These are phyloP conservation scores for Blastobotrys raffinosifermentans DNA, from an alignment of 1,139 yeast species.

Conservation along the genomic window DNA sequence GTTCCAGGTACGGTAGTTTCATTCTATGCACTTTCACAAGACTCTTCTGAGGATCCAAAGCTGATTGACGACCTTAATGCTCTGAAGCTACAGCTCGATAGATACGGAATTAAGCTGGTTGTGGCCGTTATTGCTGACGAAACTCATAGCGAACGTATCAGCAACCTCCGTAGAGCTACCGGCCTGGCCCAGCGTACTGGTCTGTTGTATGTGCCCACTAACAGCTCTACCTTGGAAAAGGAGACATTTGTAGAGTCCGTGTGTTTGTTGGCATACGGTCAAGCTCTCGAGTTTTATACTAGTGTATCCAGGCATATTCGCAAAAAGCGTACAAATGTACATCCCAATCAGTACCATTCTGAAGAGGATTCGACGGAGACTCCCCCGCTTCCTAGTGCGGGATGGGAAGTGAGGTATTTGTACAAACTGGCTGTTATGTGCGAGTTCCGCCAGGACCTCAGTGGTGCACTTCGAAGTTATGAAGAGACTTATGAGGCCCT, in stretches of 20 bases:
- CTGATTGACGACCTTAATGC: constrained; percentile 35
- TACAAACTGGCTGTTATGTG: constrained; percentile 45
- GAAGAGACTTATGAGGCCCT: constrained; percentile 47
- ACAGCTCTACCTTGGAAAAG: constrained; percentile 35
- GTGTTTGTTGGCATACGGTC: constrained; percentile 36
- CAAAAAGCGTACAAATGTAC: constrained; percentile 25
- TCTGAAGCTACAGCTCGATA: constrained; percentile 32
- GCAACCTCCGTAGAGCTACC: constrained; percentile 36
- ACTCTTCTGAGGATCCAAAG: constrained; percentile 28
- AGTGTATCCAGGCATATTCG: constrained; percentile 36
- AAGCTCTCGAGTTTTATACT: constrained; percentile 40
- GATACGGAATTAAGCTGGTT: constrained; percentile 31
- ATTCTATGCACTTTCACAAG: constrained; percentile 36
- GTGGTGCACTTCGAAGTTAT: constrained; percentile 41
- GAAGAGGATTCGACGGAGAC: constrained; percentile 12
- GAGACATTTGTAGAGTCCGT: constrained; percentile 37
- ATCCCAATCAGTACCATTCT: constrained; percentile 12
- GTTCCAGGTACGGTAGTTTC: constrained; percentile 40
- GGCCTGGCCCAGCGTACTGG: constrained; percentile 42
- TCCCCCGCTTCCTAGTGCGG: constrained; percentile 28
- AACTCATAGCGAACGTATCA: constrained; percentile 35
- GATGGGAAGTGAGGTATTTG: constrained; percentile 47
- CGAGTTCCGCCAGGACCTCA: constrained; percentile 44
- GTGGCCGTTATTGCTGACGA: constrained; percentile 32
- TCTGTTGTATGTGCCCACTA: constrained; percentile 38